A percentile compares a stretch with the other conserved stretches of the same genome.
phyloP scores from a whole-genome alignment of 305 asterid genomes.

The Solanum hybrid region DNA sequence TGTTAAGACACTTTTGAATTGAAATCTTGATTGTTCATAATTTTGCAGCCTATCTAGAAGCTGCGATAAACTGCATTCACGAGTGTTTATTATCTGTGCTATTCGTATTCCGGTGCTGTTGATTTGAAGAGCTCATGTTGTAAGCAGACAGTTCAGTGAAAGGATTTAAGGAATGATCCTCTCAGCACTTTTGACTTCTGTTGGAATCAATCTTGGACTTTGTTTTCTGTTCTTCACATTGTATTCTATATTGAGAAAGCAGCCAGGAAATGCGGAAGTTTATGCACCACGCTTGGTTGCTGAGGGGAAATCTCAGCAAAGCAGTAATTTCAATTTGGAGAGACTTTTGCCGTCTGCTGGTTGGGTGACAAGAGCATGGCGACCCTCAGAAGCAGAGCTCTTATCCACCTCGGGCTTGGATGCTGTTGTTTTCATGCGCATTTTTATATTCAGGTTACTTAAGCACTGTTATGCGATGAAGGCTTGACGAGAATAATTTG shows the following conservation, averaged over 20 bases:
- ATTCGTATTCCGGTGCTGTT: not conserved
- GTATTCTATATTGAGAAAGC: conserved; percentile 61
- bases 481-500: not conserved
- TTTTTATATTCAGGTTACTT: conserved; percentile 61
- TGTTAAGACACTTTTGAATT: not conserved
- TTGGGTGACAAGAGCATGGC: conserved; percentile 87
- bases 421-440: conserved; percentile 92
- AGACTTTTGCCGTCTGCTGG: conserved; percentile 45
- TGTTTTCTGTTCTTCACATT: conserved; percentile 46
- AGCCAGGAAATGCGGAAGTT: conserved; percentile 51
- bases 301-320: conserved; percentile 40
- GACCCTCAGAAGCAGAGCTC: conserved; percentile 71
- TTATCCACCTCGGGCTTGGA: conserved; percentile 65
- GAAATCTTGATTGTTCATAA: not conserved
- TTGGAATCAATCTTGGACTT: conserved; percentile 69
- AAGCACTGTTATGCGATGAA: not conserved
- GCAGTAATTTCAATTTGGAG: conserved; percentile 26
- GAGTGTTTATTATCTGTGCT: not conserved
- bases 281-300: conserved; percentile 79
- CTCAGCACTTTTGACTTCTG: conserved; percentile 83
- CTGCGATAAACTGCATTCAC: not conserved
- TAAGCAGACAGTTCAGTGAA: not conserved
- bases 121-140: not conserved
- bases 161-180: conserved; percentile 58
- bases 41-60: not conserved